Conservation (phyloP, 768 basidiomycete species). For the Leccinum boreale region DNA sequence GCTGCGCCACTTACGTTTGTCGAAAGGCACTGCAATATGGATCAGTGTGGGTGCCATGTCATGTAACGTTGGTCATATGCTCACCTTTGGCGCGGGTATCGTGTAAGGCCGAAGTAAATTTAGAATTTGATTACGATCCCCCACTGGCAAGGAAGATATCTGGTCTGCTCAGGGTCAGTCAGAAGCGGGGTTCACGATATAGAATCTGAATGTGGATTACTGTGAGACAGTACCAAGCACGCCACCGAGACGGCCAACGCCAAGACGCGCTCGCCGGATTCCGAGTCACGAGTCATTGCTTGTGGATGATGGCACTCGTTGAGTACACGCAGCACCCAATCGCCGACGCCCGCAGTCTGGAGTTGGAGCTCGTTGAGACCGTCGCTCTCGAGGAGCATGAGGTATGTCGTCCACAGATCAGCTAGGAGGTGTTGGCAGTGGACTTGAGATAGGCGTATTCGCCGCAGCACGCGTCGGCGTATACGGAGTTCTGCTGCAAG, state of each 20-base stretch:
- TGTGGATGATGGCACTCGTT: constrained; percentile 11
- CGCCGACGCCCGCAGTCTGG: constrained; percentile 36
- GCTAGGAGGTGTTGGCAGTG: constrained; percentile 29
- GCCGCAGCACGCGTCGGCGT: constrained; percentile 46
- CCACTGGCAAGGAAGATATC: constrained; percentile 36
- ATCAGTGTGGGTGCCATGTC: constrained; percentile 14
- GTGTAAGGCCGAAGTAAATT: constrained; percentile 41
- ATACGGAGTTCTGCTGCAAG: constrained; percentile 48
- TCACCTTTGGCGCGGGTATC: constrained; percentile 26
- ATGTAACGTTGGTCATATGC: constrained; percentile 13
- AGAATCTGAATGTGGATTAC: constrained; percentile 31
- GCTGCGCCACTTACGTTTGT: constrained; percentile 27
- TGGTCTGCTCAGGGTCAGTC: constrained; percentile 31
- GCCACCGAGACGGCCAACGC: constrained; percentile 32
- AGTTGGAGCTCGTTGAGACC: constrained; percentile 48
- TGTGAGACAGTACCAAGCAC: constrained; percentile 35
- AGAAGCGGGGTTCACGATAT: constrained; percentile 23
- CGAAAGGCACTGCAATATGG: constrained; percentile 21
- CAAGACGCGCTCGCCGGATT: constrained; percentile 14
- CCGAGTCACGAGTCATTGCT: background rate
- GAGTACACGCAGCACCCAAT: constrained; percentile 26
- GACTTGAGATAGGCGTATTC: constrained; percentile 37
- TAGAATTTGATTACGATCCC: constrained; percentile 41
- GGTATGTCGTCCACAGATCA: constrained; percentile 56
- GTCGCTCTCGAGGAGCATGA: constrained; percentile 60